Evolutionary conservation across 202 grass and related monocot species (phyloP).

Genomic region (Musa balbisiana): DNA sequence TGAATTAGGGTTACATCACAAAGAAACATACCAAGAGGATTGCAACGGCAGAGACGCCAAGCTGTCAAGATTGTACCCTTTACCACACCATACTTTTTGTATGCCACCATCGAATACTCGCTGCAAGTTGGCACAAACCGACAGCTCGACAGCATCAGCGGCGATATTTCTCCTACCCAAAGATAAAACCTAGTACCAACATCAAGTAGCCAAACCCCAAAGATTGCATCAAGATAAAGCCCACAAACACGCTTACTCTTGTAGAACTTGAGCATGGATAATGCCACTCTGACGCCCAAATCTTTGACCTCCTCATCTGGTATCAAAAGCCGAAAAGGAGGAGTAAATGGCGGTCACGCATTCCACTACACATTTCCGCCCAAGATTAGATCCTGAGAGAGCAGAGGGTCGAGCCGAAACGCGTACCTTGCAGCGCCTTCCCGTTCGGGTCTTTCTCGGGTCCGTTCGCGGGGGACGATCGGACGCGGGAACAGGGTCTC

Average conservation of each 20-base stretch:
- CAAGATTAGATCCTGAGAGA: neutral
- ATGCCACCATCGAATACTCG: slow-evolving; percentile 79
- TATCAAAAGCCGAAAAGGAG: neutral
- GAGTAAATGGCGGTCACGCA: neutral
- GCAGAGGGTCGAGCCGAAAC: neutral
- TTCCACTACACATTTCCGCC: neutral
- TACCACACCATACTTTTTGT: slow-evolving; percentile 56
- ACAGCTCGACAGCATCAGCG: slow-evolving; percentile 62
- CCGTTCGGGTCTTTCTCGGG: neutral
- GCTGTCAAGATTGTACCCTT: slow-evolving; percentile 74
- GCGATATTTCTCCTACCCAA: slow-evolving; percentile 76
- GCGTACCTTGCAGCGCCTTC: neutral
- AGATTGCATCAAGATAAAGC: neutral
- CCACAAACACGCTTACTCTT: slow-evolving; percentile 35
- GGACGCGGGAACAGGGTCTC: neutral
- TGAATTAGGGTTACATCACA: neutral
- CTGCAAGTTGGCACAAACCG: slow-evolving; percentile 86
- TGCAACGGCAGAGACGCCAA: slow-evolving; percentile 80
- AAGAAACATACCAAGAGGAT: slow-evolving; percentile 56
- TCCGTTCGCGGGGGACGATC: neutral
- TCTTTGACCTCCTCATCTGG: slow-evolving; percentile 37
- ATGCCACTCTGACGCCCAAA: slow-evolving; percentile 46
- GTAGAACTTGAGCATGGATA: slow-evolving; percentile 79
- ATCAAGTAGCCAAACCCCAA: neutral
- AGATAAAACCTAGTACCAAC: neutral